phyloP scores from a whole-genome alignment of 441 rosid species.

The Isatis lusitanica region DNA sequence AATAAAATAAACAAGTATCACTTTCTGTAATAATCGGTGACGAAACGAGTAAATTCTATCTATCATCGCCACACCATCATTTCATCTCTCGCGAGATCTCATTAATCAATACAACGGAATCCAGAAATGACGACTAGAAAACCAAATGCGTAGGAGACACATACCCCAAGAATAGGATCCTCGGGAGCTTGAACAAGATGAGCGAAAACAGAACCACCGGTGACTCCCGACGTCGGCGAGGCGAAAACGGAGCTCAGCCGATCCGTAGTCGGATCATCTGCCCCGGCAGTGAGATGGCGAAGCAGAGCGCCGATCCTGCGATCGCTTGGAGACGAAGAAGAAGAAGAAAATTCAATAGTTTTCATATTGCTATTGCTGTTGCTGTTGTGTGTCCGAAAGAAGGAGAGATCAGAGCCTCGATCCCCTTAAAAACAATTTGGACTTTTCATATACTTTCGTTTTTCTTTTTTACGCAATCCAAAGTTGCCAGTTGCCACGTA shows the following conservation, averaged over 20 bases:
- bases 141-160: constrained; percentile 10
- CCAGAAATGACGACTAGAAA: neutral
- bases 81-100: neutral
- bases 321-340: constrained; percentile 49
- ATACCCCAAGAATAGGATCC: constrained; percentile 82
- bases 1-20: neutral
- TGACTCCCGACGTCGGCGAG: constrained; percentile 52
- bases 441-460: neutral
- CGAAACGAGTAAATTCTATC: neutral
- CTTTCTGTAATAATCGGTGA: neutral
- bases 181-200: constrained; percentile 90
- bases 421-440: neutral
- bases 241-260: constrained; percentile 41
- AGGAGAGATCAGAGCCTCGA: neutral
- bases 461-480: constrained; percentile 2
- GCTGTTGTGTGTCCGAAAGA: neutral
- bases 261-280: constrained; percentile 16
- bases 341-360: constrained; percentile 15
- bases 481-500: constrained; percentile 30
- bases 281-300: constrained; percentile 48
- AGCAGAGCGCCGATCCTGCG: constrained; percentile 67
- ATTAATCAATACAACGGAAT: neutral
- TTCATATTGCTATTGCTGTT: neutral
- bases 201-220: constrained; percentile 69
- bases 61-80: neutral